Percentiles rank a stretch among this genome's conserved stretches.
Evolutionary conservation across 1,284 basidiomycete genomes (phyloP).

Genomic region (Xanthoconium separans): DNA sequence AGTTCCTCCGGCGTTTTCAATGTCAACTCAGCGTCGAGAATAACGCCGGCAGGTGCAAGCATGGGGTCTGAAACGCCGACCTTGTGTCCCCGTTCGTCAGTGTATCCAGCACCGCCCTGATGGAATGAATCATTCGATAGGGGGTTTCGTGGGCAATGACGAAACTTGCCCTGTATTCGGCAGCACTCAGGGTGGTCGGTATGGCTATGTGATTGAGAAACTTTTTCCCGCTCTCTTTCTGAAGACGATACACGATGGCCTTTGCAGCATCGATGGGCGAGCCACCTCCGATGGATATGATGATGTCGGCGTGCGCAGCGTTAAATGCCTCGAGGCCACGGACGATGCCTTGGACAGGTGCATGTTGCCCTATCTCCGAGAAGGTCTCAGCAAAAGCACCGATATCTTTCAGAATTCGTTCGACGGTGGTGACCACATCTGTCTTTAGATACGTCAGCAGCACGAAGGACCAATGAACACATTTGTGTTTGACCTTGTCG

Average conservation of each 20-base stretch:
- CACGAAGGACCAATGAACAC: not conserved
- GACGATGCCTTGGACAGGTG: constrained; percentile 69
- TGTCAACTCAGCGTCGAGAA: constrained; percentile 77
- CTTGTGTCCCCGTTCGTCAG: constrained; percentile 72
- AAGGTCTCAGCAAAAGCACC: constrained; percentile 66
- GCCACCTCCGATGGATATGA: constrained; percentile 77
- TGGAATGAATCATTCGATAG: constrained; percentile 10
- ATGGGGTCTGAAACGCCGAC: constrained; percentile 50
- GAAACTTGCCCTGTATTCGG: constrained; percentile 63
- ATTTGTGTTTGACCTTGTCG: constrained; percentile 48
- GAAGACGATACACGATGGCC: constrained; percentile 61
- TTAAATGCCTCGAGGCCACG: constrained; percentile 59
- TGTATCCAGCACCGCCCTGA: constrained; percentile 69
- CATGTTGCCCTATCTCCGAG: constrained; percentile 74
- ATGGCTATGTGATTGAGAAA: constrained; percentile 63
- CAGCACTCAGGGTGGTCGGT: constrained; percentile 80
- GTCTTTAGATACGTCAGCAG: constrained; percentile 44
- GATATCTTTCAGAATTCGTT: constrained; percentile 53
- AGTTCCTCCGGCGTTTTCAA: constrained; percentile 71
- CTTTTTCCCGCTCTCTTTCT: constrained; percentile 51
- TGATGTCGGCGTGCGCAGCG: constrained; percentile 58
- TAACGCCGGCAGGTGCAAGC: constrained; percentile 67
- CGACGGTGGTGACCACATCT: constrained; percentile 59
- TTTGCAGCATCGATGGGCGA: constrained; percentile 80
- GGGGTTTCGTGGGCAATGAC: not conserved